These are phyloP conservation scores for Conringia planisiliqua DNA, from an alignment of 345 rosid species.

Conservation along the genomic window DNA sequence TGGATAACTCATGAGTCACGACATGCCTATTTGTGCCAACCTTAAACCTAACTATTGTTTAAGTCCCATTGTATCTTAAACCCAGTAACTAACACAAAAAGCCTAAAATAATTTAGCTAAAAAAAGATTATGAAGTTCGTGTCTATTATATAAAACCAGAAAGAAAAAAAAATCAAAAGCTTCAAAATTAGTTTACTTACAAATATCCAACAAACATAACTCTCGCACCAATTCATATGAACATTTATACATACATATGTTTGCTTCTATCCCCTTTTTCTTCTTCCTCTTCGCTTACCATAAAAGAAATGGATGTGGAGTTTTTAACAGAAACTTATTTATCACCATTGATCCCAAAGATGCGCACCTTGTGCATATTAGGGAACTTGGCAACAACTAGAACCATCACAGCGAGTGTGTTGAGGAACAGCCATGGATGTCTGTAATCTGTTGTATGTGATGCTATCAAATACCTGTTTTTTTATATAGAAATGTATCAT, in stretches of 20 bases:
- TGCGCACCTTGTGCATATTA: slow-evolving; percentile 98
- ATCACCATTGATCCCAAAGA: slow-evolving; percentile 93
- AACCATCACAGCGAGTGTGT: slow-evolving; percentile 81
- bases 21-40: not conserved
- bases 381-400: slow-evolving; percentile 97
- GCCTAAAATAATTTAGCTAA: not conserved
- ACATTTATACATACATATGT: slow-evolving; percentile 20
- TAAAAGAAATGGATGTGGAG: not conserved
- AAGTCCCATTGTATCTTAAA: not conserved
- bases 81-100: not conserved
- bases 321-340: slow-evolving; percentile 30
- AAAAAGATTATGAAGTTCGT: not conserved
- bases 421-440: slow-evolving; percentile 87
- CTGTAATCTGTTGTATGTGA: slow-evolving; percentile 95
- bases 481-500: not conserved
- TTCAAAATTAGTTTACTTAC: slow-evolving; percentile 32
- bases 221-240: slow-evolving; percentile 14
- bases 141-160: not conserved
- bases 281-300: slow-evolving; percentile 10
- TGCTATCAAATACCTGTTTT: slow-evolving; percentile 83
- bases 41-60: not conserved
- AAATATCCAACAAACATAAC: slow-evolving; percentile 23
- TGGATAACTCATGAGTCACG: not conserved
- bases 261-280: not conserved
- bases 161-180: not conserved